Evolutionary conservation across 2,329 filamentous ascomycete genomes (phyloP).

Genomic region (Colletotrichum sp.): DNA sequence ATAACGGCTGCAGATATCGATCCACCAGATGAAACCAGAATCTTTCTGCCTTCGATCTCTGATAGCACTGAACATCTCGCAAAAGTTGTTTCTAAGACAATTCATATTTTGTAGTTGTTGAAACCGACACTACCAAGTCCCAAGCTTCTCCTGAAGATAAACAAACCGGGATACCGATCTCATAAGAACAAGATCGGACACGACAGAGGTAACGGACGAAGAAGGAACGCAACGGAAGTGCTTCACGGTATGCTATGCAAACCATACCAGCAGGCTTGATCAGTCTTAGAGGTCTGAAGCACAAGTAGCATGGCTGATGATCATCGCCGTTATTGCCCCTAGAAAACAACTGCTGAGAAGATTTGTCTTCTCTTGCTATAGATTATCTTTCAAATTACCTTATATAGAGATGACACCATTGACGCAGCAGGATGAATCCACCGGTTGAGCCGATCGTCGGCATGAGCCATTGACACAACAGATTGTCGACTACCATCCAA

Average conservation of each 20-base stretch:
- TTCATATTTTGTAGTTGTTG: too few relatives aligned
- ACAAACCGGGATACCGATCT: too few relatives aligned
- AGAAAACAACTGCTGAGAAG: too few relatives aligned
- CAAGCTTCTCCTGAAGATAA: too few relatives aligned
- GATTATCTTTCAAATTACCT: accelerated
- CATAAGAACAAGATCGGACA: accelerated
- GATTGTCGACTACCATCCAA: background rate
- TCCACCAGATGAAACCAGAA: too few relatives aligned
- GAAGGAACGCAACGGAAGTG: background rate
- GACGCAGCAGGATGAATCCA: accelerated
- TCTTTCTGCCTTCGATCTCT: too few relatives aligned
- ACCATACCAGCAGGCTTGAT: background rate
- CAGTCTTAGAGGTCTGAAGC: background rate
- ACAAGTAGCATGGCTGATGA: background rate
- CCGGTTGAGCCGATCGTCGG: background rate
- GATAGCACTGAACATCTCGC: too few relatives aligned
- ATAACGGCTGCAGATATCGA: too few relatives aligned
- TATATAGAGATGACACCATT: accelerated
- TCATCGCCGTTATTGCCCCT: too few relatives aligned
- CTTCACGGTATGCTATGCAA: background rate
- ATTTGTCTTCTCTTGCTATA: background rate
- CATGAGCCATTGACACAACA: background rate
- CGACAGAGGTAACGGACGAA: background rate
- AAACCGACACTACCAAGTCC: too few relatives aligned
- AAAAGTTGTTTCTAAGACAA: too few relatives aligned